Base-by-base conservation (phyloP, 257 asterid genomes). In the Solanum ossicruentum region DNA sequence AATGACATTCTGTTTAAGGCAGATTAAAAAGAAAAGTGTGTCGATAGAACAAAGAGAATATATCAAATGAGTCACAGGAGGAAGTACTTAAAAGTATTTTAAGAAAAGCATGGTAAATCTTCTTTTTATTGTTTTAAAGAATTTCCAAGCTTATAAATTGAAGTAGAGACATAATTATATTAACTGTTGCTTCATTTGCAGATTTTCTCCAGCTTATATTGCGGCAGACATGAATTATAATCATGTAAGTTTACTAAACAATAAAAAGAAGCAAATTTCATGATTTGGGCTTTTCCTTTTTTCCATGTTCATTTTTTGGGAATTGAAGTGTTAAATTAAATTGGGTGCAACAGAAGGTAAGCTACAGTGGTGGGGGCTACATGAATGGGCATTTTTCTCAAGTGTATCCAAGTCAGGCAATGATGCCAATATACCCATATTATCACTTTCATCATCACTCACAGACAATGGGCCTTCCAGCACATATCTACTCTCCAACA, bases 381-480 rank as follows among this genome's bases (percentile, higher is more conserved):
- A 81, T 93, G 95, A 95, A 92, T 89, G 98, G 97, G 56, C 96
- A 92, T 89, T 92, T 56, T 81, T 85, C 96, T 87, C 98, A 92
- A 88, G 63, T 92, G 89, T 90, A 93, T 55, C 90, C 93, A 7
- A 92, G 94, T 80, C 98, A 91, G 84, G 88, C 94, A 81, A 86
- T 93, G 92, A 88, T 95, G 97, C 97, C 99, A 1, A 87, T 94
- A 92, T 93, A 94, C 91, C 96, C 99, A 55, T 60, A 86, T 13
- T 92, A 93, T 81, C 93, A 91, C 71, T 91, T 88, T 88, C 93
- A 92, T 69, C 97, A 92, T 71, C 98, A 93, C 70, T 80, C 97
- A 61, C 98, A 92, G 18, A 56, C 98, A 82, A 85, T 95, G 94
- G 98, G 98, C 98, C 98, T 92, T 32, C 98, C 98, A 2, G 93